A percentile compares a stretch with the other conserved stretches of the same genome.
phyloP scores from a whole-genome alignment of 805 yeast species.

The Tetrapisispora taiwanensis region DNA sequence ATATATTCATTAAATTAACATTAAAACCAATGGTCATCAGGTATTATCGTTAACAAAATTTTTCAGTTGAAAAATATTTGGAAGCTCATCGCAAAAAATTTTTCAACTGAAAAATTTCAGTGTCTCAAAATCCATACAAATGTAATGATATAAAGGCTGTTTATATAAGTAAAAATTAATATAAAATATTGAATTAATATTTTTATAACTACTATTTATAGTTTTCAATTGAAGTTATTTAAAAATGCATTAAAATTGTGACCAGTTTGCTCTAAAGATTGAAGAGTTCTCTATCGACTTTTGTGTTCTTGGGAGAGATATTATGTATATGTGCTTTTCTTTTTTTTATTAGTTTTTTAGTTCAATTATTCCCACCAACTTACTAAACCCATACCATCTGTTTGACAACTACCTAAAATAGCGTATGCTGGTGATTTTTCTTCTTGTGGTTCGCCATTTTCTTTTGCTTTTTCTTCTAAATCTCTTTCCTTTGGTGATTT shows the following conservation, averaged over 20 bases:
- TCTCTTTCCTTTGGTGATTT: constrained; percentile 49
- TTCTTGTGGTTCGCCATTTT: constrained; percentile 19
- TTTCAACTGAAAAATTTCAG: constrained; percentile 1
- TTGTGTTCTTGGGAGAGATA: no score
- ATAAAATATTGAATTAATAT: no score
- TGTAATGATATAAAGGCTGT: not conserved
- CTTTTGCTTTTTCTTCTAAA: constrained; percentile 26
- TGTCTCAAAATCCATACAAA: not conserved
- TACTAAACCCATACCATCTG: constrained; percentile 93
- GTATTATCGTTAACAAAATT: not conserved
- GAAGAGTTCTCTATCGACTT: no score
- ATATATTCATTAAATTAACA: no score
- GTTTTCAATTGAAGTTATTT: no score
- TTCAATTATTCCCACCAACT: constrained; percentile 83
- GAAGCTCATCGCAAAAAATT: constrained; percentile 5
- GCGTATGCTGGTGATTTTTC: constrained; percentile 69
- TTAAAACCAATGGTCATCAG: no score
- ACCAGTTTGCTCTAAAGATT: no score
- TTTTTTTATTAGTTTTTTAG: no score
- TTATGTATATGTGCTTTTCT: no score
- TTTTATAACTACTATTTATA: no score
- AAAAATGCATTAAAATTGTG: no score
- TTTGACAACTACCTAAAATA: constrained; percentile 79
- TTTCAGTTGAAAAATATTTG: not conserved
- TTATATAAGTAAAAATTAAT: no score